These are phyloP conservation scores for Neurospora pannonica DNA, from an alignment of 495 filamentous ascomycete species.

Conservation along the genomic window DNA sequence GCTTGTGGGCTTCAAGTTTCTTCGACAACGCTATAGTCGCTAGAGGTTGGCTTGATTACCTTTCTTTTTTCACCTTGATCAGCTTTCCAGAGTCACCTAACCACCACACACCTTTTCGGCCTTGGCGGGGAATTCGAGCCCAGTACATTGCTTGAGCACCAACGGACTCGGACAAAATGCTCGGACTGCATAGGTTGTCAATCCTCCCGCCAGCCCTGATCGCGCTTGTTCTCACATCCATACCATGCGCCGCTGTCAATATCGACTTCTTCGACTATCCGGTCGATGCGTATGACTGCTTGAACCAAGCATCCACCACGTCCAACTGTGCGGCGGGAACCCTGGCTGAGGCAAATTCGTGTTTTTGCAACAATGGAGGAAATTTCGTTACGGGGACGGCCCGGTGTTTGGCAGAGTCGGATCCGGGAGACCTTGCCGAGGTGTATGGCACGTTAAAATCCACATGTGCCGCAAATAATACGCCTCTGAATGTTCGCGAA, in stretches of 20 bases:
- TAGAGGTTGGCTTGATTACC: not conserved
- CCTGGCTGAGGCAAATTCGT: conserved; percentile 27
- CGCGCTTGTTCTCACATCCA: conserved; percentile 22
- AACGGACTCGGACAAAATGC: conserved; percentile 10
- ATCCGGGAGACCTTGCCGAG: conserved; percentile 17
- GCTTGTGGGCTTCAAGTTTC: not conserved
- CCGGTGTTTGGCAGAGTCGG: conserved; percentile 26
- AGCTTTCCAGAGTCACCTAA: not conserved
- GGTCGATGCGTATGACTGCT: conserved; percentile 25
- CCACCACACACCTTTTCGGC: not conserved
- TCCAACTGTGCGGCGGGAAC: conserved; percentile 24
- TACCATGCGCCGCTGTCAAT: conserved; percentile 8
- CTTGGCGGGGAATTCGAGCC: not conserved
- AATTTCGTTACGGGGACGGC: conserved; percentile 36
- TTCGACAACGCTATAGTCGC: not conserved
- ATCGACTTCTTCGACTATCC: conserved; percentile 38
- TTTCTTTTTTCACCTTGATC: not conserved
- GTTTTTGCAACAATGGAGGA: conserved; percentile 33
- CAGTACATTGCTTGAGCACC: not conserved
- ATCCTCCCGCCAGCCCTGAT: conserved; percentile 15
- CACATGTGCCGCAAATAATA: conserved; percentile 20
- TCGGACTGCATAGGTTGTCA: not conserved
- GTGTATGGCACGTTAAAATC: conserved; percentile 28
- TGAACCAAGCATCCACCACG: conserved; percentile 22
- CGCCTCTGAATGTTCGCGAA: conserved; percentile 19